Base-by-base conservation (phyloP, 371 early-diverging fungal species). In the Mortierella sp. region DNA sequence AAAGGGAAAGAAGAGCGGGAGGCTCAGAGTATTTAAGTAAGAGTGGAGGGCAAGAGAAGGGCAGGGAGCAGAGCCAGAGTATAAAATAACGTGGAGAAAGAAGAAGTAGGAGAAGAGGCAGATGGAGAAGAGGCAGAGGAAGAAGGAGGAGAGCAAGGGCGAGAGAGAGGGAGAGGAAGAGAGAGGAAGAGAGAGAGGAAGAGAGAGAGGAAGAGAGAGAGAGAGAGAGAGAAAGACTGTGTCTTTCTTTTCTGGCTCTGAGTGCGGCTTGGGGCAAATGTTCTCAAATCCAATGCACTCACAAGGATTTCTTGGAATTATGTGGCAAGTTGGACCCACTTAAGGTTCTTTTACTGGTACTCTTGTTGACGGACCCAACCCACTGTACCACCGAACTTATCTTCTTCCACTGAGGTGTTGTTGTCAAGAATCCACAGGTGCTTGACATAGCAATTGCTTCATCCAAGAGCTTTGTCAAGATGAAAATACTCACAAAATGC, bases 171-270 rank as follows among this genome's bases (percentile, higher is more conserved):
- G 11, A 30, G 16, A 43, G 29, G 19, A 48, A n/a, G 25, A 16
- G 50, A 48, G 43, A 43, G 43, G 19, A n/a, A 30, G 16, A 26
- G 53, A 62, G 48, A 28, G 50, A 19, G 19, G 62, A 51, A 47
- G 55, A 21, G 46, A 58, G 45, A 23, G 60, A 25, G 53, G 60
- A 55, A 64, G 57, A 64, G 60, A 21, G 56, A 64, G 53, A 11
- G 56, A 14, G 37, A 37, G 37, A 37, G 37, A 37, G 37, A 37
- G 37, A 9, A 37, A 9, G 37, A 9, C 3, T 37, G 37, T 37
- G 37, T 3, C 3, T 9, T 37, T 48, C 37, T 48, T 15, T 57
- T 45, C 57, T 64, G 18, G 47, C 29, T 3, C 28, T 15, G 29
- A 51, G 11, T 19, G 30, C 14, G 55, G 56, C 12, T 15, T 62